Conservation (phyloP, 2,329 filamentous ascomycete genomes). For the Alternaria viburni region DNA sequence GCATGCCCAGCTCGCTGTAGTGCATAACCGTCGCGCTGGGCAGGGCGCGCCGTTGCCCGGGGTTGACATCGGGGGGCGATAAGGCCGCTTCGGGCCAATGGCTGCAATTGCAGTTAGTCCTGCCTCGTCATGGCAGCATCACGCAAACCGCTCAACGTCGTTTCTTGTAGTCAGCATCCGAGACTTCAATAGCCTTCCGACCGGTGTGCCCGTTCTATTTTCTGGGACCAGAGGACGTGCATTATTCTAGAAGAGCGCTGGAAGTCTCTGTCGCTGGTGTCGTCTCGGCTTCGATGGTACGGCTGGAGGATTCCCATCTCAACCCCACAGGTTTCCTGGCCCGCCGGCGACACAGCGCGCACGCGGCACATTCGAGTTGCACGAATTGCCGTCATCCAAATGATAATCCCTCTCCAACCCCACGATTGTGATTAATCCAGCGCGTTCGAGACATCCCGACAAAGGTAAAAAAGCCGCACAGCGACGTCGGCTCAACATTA, state of each 20-base stretch:
- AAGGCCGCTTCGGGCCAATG: slow-evolving; percentile 34
- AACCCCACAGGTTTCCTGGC: slow-evolving; percentile 29
- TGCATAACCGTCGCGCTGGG: slow-evolving; percentile 6
- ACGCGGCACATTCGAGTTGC: not conserved
- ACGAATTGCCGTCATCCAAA: slow-evolving; percentile 21
- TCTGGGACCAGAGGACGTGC: slow-evolving; percentile 8
- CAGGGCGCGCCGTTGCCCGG: slow-evolving; percentile 11
- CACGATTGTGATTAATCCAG: slow-evolving; percentile 29
- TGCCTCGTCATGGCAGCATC: slow-evolving; percentile 34
- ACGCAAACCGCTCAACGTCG: slow-evolving; percentile 20
- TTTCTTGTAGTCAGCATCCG: slow-evolving; percentile 39
- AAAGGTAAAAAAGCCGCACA: slow-evolving; percentile 32
- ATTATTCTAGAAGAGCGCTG: slow-evolving; percentile 10
- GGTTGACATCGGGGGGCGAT: slow-evolving; percentile 30
- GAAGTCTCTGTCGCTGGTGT: not conserved
- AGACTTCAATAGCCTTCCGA: slow-evolving; percentile 10
- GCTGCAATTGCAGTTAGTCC: slow-evolving; percentile 19
- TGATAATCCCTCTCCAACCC: slow-evolving; percentile 28
- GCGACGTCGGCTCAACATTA: slow-evolving; percentile 40
- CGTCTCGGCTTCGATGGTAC: slow-evolving; percentile 6
- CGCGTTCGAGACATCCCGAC: slow-evolving; percentile 12
- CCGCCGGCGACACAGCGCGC: slow-evolving; percentile 11
- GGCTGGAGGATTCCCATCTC: slow-evolving; percentile 16
- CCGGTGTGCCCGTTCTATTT: slow-evolving; percentile 10
- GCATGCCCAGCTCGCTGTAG: slow-evolving; percentile 12